phyloP scores from a whole-genome alignment of 352 stramenopile species.

The Phytophthora aleatoria region DNA sequence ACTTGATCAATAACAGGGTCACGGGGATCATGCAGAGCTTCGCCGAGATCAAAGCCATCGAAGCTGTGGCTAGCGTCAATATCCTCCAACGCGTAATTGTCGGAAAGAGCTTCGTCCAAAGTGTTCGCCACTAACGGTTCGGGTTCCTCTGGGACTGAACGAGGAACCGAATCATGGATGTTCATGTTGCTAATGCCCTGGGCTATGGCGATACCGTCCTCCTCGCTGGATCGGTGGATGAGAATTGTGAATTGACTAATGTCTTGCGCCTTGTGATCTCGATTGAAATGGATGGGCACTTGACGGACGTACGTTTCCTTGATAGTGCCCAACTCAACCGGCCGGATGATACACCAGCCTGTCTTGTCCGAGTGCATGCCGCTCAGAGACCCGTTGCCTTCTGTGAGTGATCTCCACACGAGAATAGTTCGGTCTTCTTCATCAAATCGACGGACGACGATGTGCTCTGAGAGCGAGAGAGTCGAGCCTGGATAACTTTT shows the following conservation, averaged over 20 bases:
- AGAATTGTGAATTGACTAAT: slow-evolving; percentile 13
- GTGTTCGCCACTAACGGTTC: too few relatives aligned
- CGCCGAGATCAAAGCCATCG: too few relatives aligned
- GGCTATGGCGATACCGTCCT: slow-evolving; percentile 19
- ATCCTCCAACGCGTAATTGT: too few relatives aligned
- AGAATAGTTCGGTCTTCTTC: slow-evolving; percentile 50
- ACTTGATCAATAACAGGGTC: too few relatives aligned
- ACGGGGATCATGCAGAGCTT: too few relatives aligned
- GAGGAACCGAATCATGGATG: too few relatives aligned
- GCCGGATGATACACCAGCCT: slow-evolving; percentile 17
- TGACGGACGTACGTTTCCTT: slow-evolving; percentile 22
- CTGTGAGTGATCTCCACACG: slow-evolving; percentile 48
- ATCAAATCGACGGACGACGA: slow-evolving; percentile 47
- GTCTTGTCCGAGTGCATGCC: slow-evolving; percentile 24
- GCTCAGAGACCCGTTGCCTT: slow-evolving; percentile 14
- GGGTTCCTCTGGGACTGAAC: too few relatives aligned
- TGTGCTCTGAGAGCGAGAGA: background rate
- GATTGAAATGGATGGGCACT: slow-evolving; percentile 7
- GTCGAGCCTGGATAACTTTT: background rate
- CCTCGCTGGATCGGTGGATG: slow-evolving; percentile 8
- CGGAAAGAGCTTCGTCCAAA: too few relatives aligned
- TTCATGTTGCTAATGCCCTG: background rate
- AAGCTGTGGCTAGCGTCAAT: too few relatives aligned
- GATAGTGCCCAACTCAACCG: slow-evolving; percentile 9
- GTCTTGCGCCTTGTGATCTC: background rate